Conservation (phyloP, 2,329 filamentous ascomycete species). For the Colletotrichum aenigma region DNA sequence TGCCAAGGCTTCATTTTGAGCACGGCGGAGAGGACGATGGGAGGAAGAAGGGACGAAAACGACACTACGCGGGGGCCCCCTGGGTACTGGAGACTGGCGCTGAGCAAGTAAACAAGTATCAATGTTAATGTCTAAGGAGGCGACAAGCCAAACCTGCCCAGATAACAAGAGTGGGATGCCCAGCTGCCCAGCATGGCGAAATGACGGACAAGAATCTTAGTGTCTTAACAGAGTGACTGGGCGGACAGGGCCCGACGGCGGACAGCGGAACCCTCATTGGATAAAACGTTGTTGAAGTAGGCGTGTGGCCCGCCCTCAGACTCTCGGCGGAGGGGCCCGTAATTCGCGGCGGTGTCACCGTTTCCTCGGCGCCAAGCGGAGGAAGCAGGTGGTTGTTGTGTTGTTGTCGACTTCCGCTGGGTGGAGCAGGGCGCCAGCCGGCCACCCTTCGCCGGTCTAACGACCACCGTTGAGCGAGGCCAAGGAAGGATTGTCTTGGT, state of each 20-base stretch:
- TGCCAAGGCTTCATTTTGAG: not conserved
- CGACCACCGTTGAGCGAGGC: not conserved
- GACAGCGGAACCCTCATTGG: not conserved
- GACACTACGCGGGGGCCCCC: not conserved
- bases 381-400: not conserved
- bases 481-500: conserved; percentile 3
- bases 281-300: not conserved
- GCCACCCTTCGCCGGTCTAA: not conserved
- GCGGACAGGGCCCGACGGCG: not conserved
- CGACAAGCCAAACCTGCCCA: not conserved
- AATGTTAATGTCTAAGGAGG: not conserved
- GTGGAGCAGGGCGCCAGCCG: not conserved
- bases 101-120: not conserved
- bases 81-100: not conserved
- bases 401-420: not conserved
- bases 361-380: conserved; percentile 15
- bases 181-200: conserved; percentile 1
- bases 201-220: not conserved
- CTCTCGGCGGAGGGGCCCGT: conserved; percentile 3
- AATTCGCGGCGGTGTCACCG: not conserved
- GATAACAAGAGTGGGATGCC: not conserved
- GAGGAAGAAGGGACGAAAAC: not conserved
- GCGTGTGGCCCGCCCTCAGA: not conserved
- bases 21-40: not conserved
- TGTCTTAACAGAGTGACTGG: conserved; percentile 5